Percentiles rank a stretch among this genome's conserved stretches.
Evolutionary conservation across 768 basidiomycete genomes (phyloP).

Genomic region (Panellus pusillus): DNA sequence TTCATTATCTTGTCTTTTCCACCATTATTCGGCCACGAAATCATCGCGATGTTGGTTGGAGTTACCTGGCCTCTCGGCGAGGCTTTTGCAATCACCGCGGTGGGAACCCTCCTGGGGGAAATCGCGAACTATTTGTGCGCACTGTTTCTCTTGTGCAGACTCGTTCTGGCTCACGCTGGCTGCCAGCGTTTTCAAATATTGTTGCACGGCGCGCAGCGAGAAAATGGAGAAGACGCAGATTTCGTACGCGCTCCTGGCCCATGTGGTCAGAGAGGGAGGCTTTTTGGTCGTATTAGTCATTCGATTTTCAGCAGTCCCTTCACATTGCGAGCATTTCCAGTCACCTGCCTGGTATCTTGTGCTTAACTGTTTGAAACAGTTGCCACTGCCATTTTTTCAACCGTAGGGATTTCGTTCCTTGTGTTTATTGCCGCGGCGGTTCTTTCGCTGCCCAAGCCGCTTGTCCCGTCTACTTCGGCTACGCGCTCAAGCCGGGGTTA

Average conservation of each 20-base stretch:
- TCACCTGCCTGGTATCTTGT: too few species aligned
- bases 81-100: conserved; percentile 18
- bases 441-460: conserved; percentile 84
- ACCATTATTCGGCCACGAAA: neutral
- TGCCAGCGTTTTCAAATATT: conserved; percentile 55
- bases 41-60: too few species aligned
- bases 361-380: conserved; percentile 40
- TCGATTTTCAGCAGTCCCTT: conserved; percentile 43
- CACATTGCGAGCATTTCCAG: conserved; percentile 12
- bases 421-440: conserved; percentile 76
- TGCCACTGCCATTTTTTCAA: conserved; percentile 82
- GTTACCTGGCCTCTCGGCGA: too few species aligned
- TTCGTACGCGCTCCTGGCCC: conserved; percentile 35
- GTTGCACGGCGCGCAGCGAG: conserved; percentile 51
- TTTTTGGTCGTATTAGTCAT: conserved; percentile 58
- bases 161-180: neutral
- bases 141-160: neutral
- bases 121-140: conserved; percentile 57
- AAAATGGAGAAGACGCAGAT: conserved; percentile 42
- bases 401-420: conserved; percentile 82
- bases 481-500: conserved; percentile 54
- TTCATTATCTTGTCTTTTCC: conserved; percentile 44
- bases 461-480: conserved; percentile 91
- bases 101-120: conserved; percentile 62
- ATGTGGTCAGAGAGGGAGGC: conserved; percentile 65